Percentiles rank a stretch among this genome's conserved stretches.
phyloP scores from a whole-genome alignment of 768 basidiomycete genomes.

The Naganishia randhawae region DNA sequence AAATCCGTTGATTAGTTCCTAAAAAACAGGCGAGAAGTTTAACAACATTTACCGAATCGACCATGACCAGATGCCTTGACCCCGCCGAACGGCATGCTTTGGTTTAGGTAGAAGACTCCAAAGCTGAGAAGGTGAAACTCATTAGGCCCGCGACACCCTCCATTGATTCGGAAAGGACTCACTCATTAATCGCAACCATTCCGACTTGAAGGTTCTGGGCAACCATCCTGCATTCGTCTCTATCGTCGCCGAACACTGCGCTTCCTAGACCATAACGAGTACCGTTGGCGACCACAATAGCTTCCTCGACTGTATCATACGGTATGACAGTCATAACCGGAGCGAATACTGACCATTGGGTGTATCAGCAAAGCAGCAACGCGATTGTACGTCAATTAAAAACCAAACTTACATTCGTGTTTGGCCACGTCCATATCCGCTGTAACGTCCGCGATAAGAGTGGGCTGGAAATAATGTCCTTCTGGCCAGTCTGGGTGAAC shows the following conservation, averaged over 20 bases:
- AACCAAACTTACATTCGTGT: slow-evolving; percentile 63
- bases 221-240: slow-evolving; percentile 70
- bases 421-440: slow-evolving; percentile 71
- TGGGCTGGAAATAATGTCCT: slow-evolving; percentile 80
- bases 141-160: slow-evolving; percentile 31
- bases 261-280: slow-evolving; percentile 88
- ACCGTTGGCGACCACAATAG: slow-evolving; percentile 78
- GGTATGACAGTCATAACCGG: slow-evolving; percentile 82
- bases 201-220: slow-evolving; percentile 82
- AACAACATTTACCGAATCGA: slow-evolving; percentile 67
- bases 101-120: slow-evolving; percentile 58
- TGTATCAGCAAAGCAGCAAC: not conserved
- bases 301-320: slow-evolving; percentile 79
- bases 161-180: slow-evolving; percentile 32
- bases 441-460: slow-evolving; percentile 75
- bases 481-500: slow-evolving; percentile 65
- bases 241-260: slow-evolving; percentile 86
- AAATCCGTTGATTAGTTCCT: slow-evolving; percentile 28
- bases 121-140: slow-evolving; percentile 28
- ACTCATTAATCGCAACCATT: slow-evolving; percentile 97
- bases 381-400: not conserved
- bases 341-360: slow-evolving; percentile 69
- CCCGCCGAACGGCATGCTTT: slow-evolving; percentile 94
- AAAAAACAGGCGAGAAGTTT: slow-evolving; percentile 15
- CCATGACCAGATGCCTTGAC: slow-evolving; percentile 88